Percentiles rank a stretch among this genome's conserved stretches.
phyloP scores from a whole-genome alignment of 495 filamentous ascomycete genomes.

The Lasiosphaeria ovina region DNA sequence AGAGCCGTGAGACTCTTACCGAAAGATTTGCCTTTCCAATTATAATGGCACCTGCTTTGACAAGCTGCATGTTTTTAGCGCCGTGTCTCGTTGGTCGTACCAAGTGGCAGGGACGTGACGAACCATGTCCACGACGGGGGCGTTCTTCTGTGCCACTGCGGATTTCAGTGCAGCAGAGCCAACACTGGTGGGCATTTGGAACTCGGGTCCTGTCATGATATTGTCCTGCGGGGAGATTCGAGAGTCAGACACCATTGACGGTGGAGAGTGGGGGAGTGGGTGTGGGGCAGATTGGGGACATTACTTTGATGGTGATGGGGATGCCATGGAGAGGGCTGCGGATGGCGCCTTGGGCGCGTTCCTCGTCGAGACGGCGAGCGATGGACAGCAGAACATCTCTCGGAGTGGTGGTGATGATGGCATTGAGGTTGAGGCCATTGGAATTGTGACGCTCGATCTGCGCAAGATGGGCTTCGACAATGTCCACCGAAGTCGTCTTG shows the following conservation, averaged over 20 bases:
- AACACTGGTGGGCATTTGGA: conserved; percentile 2
- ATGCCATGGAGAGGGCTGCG: conserved; percentile 15
- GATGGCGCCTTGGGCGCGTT: background rate
- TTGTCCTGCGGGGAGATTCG: conserved; percentile 8
- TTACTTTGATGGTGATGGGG: conserved; percentile 9
- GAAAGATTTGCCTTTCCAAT: conserved; percentile 8
- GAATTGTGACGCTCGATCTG: conserved; percentile 4
- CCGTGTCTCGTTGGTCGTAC: background rate
- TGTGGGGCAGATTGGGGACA: background rate
- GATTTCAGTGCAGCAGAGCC: conserved; percentile 5
- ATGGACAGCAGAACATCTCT: background rate
- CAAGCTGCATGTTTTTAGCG: background rate
- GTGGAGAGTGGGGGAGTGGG: background rate
- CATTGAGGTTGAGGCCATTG: conserved; percentile 5
- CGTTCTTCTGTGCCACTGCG: background rate
- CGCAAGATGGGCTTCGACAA: background rate
- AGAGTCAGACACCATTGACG: background rate
- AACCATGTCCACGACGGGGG: conserved; percentile 5
- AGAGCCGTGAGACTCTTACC: background rate
- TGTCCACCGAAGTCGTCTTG: background rate
- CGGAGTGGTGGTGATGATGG: conserved; percentile 7
- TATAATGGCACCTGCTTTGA: conserved; percentile 6
- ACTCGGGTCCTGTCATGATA: conserved; percentile 9
- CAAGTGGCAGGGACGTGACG: no score
- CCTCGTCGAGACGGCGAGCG: conserved; percentile 5